Evolutionary conservation across 2,329 filamentous ascomycete genomes (phyloP), one percentile per base, ranked within the genome.

Genomic region (Colletotrichum navitas): DNA sequence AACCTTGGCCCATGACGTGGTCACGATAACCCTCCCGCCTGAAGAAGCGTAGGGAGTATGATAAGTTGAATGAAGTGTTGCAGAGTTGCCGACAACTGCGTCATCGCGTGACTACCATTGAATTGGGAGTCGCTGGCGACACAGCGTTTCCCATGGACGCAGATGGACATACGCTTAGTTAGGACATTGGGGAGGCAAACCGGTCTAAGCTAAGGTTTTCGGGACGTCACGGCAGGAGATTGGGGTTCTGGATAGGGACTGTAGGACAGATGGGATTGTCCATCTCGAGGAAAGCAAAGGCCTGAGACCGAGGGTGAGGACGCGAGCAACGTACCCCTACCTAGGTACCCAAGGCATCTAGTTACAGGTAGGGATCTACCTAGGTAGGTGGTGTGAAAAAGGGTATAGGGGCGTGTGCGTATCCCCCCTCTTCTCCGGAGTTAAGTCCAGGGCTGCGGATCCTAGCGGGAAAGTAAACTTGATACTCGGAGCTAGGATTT

Each of bases 371-470:
- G 12, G 36, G 34, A 34, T 34, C 12, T 39, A 16, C 36, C 2
- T 41, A 41, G 39, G 16, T 41, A 16, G 16, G 5, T 7, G 1
- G 12, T 11, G 12, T 39, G 14, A 41, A 16, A 54, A 21, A 29
- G 43, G 29, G 32, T 2, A n/a, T 12, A 49, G 59, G 47, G 47
- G 47, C 29, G 45, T 51, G 49, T 63, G 24, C 12, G 32, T 24
- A 32, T 21, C 34, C 32, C 34, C 51, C 18, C 24, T 34, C 26
- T 26, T 24, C n/a, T 26, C 41, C 60, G 66, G 66, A 68, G 66
- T 68, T 68, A 64, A 68, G 65, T 41, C 24, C 51, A 18, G 32
- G 16, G 8, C 56, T 32, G 21, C 56, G 43, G 34, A 34, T 60
- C 26, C 26, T 41, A 34, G 18, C 26, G 41, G 39, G 3, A 47